Evolutionary conservation across 179 eudicot genomes (phyloP).

Genomic region (Sideroxylon spinosum): DNA sequence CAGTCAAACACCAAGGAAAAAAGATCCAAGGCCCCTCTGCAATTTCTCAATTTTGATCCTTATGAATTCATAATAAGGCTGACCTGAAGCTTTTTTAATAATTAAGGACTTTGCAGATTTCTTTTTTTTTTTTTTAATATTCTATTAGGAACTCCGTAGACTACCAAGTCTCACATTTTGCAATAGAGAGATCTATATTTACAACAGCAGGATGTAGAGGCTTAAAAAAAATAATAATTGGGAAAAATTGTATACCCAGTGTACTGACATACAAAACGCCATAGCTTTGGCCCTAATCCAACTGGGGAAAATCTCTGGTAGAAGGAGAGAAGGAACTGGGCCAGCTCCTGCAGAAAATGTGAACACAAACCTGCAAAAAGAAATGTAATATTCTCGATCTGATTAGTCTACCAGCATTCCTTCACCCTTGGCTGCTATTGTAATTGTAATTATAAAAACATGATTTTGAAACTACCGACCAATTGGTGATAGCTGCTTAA

Average conservation of each 20-base stretch:
- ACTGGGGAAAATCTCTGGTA: conserved; percentile 72
- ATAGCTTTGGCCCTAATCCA: conserved; percentile 81
- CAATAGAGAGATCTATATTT: no score
- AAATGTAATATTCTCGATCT: conserved; percentile 1
- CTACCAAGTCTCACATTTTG: no score
- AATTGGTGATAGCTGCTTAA: not conserved
- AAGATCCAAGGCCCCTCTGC: not conserved
- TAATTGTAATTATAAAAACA: not conserved
- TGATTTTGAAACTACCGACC: not conserved
- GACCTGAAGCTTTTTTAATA: not conserved
- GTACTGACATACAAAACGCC: conserved; percentile 82
- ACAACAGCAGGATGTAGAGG: not conserved
- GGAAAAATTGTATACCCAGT: conserved; percentile 49
- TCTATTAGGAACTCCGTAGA: not conserved
- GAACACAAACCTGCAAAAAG: conserved; percentile 62
- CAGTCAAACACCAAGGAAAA: not conserved
- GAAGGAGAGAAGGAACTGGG: conserved; percentile 75
- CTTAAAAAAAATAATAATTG: not conserved
- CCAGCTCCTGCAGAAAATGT: conserved; percentile 82
- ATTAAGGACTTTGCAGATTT: not conserved
- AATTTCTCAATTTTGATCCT: not conserved
- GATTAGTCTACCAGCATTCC: not conserved
- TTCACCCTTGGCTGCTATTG: not conserved
- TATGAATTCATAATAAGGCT: not conserved
- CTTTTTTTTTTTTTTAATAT: not conserved